Base-by-base conservation (phyloP, 2,329 filamentous ascomycete species). In the Lecanicillium sp. region DNA sequence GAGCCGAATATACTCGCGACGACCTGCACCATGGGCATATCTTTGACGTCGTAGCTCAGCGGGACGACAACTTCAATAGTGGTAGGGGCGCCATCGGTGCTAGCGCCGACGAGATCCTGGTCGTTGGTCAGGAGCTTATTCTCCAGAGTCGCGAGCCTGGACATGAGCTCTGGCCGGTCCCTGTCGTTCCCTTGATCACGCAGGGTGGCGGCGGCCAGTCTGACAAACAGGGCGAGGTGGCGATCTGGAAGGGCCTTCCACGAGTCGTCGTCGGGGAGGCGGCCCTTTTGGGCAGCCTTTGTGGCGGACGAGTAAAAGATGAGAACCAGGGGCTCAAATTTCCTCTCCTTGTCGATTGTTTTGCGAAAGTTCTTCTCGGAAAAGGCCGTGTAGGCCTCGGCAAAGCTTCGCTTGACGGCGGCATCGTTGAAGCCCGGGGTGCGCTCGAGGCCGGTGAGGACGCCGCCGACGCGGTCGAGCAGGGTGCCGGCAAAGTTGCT, bases 251-350 rank as follows among this genome's bases (percentile, higher is more conserved):
- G 79, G 42, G 84, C 69, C 64, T 92, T 95, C 85, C 87, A 96
- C 38, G 78, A 77, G 57, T 94, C 87, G 59, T 97, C 90, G 33
- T 84, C 84, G 0, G 79, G 72, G 1, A 76, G 83, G 76, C 58
- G 87, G 50, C 51, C 86, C 60, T 84, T 80, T 53, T 95, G 74
- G 45, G 94, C 64, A 22, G 64, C 89, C 59, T 94, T 94, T 33
- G 87, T 94, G 6, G 92, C 89, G 46, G 87, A 84, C 2, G 89
- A 94, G 64, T 94, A 97, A 69, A 98, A 97, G 47, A 97, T 96
- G 49, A 98, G 72, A 37, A 98, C 79, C 37, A 97, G 67, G 46
- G 94, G 89, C 61, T 98, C 92, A 17, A 94, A 82, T 54, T 90
- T 82, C 46, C 90, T 78, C 60, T 96, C 90, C 64, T 94, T 94